These are phyloP conservation scores for Sphagnum magellanicum DNA, from an alignment of 228 moss, liverwort and hornwort species.

Conservation along the genomic window DNA sequence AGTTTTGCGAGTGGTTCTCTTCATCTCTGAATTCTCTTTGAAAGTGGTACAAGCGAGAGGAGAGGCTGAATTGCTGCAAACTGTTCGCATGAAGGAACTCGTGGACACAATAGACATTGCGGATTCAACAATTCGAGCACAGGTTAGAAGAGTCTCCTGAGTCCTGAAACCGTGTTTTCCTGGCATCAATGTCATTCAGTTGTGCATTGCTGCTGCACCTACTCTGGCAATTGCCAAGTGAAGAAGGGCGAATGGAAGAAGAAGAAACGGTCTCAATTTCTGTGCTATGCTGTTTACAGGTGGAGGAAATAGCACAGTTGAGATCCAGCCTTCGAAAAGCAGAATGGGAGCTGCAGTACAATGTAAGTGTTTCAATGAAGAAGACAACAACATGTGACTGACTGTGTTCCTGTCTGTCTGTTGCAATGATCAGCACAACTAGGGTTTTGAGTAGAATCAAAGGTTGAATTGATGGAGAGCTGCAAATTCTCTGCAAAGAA, in stretches of 20 bases:
- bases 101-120: slow-evolving; percentile 91
- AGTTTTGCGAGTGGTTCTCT: not conserved
- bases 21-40: not conserved
- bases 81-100: slow-evolving; percentile 53
- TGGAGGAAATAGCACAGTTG: slow-evolving; percentile 91
- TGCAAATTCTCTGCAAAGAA: not conserved
- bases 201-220: not conserved
- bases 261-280: not conserved
- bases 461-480: not conserved
- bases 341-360: slow-evolving; percentile 90
- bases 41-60: not conserved
- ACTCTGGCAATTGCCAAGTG: not conserved
- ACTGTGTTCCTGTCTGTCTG: not conserved
- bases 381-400: no score
- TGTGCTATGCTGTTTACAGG: slow-evolving; percentile 33
- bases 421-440: not conserved
- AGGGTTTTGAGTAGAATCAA: not conserved
- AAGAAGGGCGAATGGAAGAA: not conserved
- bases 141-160: slow-evolving; percentile 35
- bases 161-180: not conserved
- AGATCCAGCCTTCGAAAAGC: slow-evolving; percentile 76
- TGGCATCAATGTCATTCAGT: not conserved
- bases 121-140: slow-evolving; percentile 86
- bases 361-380: slow-evolving; percentile 38
- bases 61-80: slow-evolving; percentile 2